Conservation (phyloP, 306 rosid species). For the Vachellia collinsii region DNA sequence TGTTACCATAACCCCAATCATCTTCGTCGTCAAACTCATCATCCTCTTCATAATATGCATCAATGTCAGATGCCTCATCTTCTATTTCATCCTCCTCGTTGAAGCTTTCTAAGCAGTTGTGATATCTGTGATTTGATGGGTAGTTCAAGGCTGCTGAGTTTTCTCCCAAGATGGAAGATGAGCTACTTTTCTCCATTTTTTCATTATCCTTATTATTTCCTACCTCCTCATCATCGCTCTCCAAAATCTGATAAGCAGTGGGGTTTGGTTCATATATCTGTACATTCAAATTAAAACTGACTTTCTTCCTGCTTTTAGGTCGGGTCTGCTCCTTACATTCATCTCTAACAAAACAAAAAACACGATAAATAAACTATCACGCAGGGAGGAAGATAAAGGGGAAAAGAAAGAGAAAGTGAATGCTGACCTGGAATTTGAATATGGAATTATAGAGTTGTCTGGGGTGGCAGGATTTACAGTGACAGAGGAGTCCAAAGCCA, state of each 20-base stretch:
- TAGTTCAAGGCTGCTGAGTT: slow-evolving; percentile 39
- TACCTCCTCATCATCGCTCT: slow-evolving; percentile 54
- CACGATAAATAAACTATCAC: slow-evolving; percentile 21
- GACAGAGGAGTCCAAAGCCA: slow-evolving; percentile 52
- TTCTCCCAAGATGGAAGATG: slow-evolving; percentile 30
- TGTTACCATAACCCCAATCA: slow-evolving; percentile 29
- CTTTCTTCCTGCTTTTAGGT: slow-evolving; percentile 75
- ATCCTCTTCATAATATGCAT: slow-evolving; percentile 43
- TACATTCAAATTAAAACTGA: slow-evolving; percentile 82
- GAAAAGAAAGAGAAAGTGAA: slow-evolving; percentile 14
- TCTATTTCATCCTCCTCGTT: slow-evolving; percentile 63
- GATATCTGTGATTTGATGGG: slow-evolving; percentile 76
- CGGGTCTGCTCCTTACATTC: slow-evolving; percentile 57
- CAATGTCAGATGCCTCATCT: slow-evolving; percentile 58
- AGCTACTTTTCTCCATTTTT: slow-evolving; percentile 35
- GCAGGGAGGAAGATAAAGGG: background rate
- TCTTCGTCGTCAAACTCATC: slow-evolving; percentile 47
- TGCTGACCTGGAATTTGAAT: slow-evolving; percentile 56
- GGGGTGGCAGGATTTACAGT: slow-evolving; percentile 34
- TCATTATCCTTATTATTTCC: slow-evolving; percentile 34
- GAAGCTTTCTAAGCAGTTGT: slow-evolving; percentile 56
- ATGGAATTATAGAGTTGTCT: slow-evolving; percentile 40
- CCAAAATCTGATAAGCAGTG: slow-evolving; percentile 49
- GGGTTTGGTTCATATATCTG: slow-evolving; percentile 77
- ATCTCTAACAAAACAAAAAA: slow-evolving; percentile 47